A percentile compares a stretch with the other conserved stretches of the same genome.
Conservation (phyloP, 2,329 filamentous ascomycete genomes). For the Cercospora canescens region DNA sequence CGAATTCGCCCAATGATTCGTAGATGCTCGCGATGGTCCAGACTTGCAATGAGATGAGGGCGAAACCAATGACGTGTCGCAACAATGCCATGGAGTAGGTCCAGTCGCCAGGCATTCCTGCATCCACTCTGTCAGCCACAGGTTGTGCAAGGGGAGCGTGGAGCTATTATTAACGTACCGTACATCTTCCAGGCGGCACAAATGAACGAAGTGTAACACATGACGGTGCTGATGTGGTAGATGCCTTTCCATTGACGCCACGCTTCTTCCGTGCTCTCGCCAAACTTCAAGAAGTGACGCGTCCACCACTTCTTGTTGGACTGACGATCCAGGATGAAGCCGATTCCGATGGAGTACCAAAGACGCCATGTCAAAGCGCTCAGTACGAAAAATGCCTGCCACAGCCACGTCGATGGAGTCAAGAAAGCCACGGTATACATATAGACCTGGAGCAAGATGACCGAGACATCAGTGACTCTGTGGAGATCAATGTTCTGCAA, state of each 20-base stretch:
- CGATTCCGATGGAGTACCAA: conserved; percentile 89
- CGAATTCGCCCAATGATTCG: conserved; percentile 93
- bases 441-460: conserved; percentile 74
- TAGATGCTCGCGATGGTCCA: conserved; percentile 95
- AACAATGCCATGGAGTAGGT: conserved; percentile 80
- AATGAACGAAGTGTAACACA: conserved; percentile 86
- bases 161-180: conserved; percentile 32
- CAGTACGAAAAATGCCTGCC: conserved; percentile 75
- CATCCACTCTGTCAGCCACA: conserved; percentile 8
- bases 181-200: conserved; percentile 98
- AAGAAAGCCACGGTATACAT: conserved; percentile 70
- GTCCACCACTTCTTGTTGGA: conserved; percentile 94
- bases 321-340: conserved; percentile 79
- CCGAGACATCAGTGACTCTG: conserved; percentile 79
- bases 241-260: conserved; percentile 98
- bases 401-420: conserved; percentile 74
- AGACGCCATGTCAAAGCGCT: conserved; percentile 82
- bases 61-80: conserved; percentile 79
- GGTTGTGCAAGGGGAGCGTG: not conserved
- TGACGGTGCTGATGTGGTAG: conserved; percentile 87
- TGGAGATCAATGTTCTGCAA: conserved; percentile 83
- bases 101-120: conserved; percentile 76
- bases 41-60: conserved; percentile 80
- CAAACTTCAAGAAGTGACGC: conserved; percentile 94
- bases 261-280: conserved; percentile 84